Base-by-base conservation (phyloP, 2,329 filamentous ascomycete genomes). In the Xylariaceae sp. region DNA sequence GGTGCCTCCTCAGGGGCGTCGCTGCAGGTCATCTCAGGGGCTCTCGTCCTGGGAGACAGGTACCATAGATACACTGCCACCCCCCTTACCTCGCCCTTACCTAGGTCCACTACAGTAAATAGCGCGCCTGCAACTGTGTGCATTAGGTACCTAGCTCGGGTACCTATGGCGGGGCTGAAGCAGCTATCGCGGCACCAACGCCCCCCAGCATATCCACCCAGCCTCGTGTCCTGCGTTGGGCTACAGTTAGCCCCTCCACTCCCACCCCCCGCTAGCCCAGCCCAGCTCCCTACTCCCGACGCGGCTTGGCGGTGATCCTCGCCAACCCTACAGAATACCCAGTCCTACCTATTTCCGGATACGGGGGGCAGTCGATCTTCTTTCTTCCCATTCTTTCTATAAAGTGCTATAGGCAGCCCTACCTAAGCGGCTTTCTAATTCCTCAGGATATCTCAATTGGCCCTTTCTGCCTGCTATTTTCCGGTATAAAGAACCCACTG, bases 331-430 rank as follows among this genome's bases (percentile, higher is more conserved):
- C 29, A 30, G 29, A 6, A 19, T 43, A n/a, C n/a, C 26, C 26
- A 26, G 37, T 47, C 41, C 48, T 55, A 55, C 41, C 48, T 55
- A 55, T 59, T 56, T 47, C 49, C 53, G 54, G 43, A 26, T 51
- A 22, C 41, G 44, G 37, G 39, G 30, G n/a, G 13, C 22, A 15
- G 29, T 34, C 16, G 13, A 16, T 58, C 50, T 53, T 46, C 18
- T 39, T 42, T 21, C 22, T 43, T 49, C 30, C 22, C 42, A 4
- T 21, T 47, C 44, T 26, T 19, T 54, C 43, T 55, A 55, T 59
- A 54, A 51, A 55, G 40, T 12, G 48, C 36, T 43, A 26, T 43
- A 26, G 29, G 30, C 49, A 34, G n/a, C 39, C 48, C 45, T 30
- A 32, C 9, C 30, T 32, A 18, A 47, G 7, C 18, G 29, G 22